Evolutionary conservation across 2,329 filamentous ascomycete genomes (phyloP).

Genomic region (Colletotrichum gigasporum): DNA sequence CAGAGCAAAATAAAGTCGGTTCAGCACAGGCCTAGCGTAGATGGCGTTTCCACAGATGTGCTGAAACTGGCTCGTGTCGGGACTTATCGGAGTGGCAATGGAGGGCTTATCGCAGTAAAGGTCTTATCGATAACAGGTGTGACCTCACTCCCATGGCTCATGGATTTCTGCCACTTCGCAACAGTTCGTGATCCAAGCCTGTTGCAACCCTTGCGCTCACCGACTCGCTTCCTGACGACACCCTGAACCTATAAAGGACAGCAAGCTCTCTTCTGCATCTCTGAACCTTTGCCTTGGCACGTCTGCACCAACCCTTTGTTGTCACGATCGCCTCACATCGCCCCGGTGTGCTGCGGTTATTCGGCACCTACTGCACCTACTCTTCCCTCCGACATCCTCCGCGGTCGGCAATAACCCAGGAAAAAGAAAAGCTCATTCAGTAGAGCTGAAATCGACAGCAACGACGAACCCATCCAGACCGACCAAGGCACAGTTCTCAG

Average conservation of each 20-base stretch:
- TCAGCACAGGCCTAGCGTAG: too few relatives aligned
- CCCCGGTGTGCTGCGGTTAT: slow-evolving; percentile 14
- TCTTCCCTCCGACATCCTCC: slow-evolving; percentile 24
- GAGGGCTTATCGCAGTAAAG: background rate
- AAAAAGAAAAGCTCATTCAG: slow-evolving; percentile 3
- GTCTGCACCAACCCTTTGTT: background rate
- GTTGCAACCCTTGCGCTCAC: slow-evolving; percentile 1
- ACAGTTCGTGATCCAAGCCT: slow-evolving; percentile 17
- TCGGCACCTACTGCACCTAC: slow-evolving; percentile 22
- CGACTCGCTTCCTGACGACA: background rate
- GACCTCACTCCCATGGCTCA: slow-evolving; percentile 20
- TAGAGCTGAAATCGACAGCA: background rate
- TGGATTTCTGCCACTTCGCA: slow-evolving; percentile 26
- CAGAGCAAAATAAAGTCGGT: background rate
- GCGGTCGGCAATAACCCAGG: slow-evolving; percentile 1
- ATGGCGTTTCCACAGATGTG: slow-evolving; percentile 14
- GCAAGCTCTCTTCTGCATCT: background rate
- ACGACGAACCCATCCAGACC: background rate
- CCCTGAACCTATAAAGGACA: background rate
- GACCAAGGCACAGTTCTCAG: background rate
- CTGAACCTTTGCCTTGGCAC: background rate
- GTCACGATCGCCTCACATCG: slow-evolving; percentile 7
- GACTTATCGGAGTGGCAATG: slow-evolving; percentile 28
- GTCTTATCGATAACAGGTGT: slow-evolving; percentile 28
- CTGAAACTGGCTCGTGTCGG: slow-evolving; percentile 6